Evolutionary conservation across 164 flowering plant species (phyloP).

Genomic region (Liquidambar formosana): DNA sequence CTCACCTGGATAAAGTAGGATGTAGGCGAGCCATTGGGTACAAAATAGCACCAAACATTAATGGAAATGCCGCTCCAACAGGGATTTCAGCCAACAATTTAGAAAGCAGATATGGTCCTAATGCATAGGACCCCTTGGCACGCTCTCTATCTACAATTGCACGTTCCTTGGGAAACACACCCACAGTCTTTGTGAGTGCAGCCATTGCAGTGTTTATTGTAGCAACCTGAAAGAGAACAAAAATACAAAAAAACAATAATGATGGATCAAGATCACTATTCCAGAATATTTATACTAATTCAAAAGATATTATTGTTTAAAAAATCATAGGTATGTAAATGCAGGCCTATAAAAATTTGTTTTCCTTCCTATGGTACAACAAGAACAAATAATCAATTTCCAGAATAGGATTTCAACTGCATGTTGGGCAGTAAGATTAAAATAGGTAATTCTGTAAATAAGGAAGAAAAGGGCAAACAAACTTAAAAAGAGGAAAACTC

Average conservation of each 20-base stretch:
- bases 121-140: slow-evolving; percentile 80
- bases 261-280: neutral
- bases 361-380: no score
- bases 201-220: slow-evolving; percentile 99
- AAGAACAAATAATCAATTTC: neutral
- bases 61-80: slow-evolving; percentile 93
- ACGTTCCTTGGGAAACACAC: slow-evolving; percentile 94
- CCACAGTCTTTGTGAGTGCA: slow-evolving; percentile 94
- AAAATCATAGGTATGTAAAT: neutral
- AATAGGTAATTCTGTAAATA: no score
- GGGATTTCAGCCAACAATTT: slow-evolving; percentile 92
- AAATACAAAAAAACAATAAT: no score
- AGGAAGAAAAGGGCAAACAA: no score
- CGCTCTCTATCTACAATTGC: slow-evolving; percentile 93
- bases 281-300: neutral
- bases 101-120: slow-evolving; percentile 91
- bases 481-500: no score
- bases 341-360: neutral
- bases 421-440: neutral
- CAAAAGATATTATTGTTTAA: neutral
- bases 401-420: neutral
- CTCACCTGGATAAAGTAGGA: slow-evolving; percentile 76
- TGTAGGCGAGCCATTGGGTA: slow-evolving; percentile 97
- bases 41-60: slow-evolving; percentile 83
- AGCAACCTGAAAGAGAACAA: slow-evolving; percentile 59